Evolutionary conservation across 2,329 filamentous ascomycete species (phyloP).

Genomic region (Hymenoscyphus infarciens): DNA sequence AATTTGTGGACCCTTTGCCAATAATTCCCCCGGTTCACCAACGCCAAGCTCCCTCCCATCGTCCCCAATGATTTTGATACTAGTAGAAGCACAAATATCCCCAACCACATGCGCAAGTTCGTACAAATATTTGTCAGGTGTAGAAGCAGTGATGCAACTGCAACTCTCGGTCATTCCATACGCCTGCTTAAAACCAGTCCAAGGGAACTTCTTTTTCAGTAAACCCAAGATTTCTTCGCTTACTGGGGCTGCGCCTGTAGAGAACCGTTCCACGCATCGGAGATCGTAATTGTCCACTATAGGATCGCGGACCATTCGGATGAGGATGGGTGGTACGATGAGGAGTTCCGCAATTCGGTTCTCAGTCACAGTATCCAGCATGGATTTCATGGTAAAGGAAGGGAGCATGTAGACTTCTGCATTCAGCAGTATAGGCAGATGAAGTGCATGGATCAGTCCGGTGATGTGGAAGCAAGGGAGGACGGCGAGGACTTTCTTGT

Average conservation of each 20-base stretch:
- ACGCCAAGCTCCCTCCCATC: slow-evolving; percentile 51
- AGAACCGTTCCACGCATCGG: slow-evolving; percentile 52
- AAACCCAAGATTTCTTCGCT: slow-evolving; percentile 35
- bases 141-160: slow-evolving; percentile 59
- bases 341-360: slow-evolving; percentile 65
- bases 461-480: slow-evolving; percentile 57
- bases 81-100: slow-evolving; percentile 54
- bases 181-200: slow-evolving; percentile 45
- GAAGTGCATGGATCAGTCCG: slow-evolving; percentile 59
- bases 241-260: slow-evolving; percentile 48
- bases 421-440: slow-evolving; percentile 60
- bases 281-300: slow-evolving; percentile 38
- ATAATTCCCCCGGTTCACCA: slow-evolving; percentile 54
- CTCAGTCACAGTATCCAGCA: slow-evolving; percentile 59
- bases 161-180: slow-evolving; percentile 59
- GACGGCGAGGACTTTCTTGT: slow-evolving; percentile 64
- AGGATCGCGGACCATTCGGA: slow-evolving; percentile 48
- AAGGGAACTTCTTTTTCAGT: slow-evolving; percentile 41
- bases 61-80: slow-evolving; percentile 56
- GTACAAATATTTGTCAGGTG: slow-evolving; percentile 52
- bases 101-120: slow-evolving; percentile 55
- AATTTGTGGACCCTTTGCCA: slow-evolving; percentile 67
- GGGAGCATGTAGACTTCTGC: slow-evolving; percentile 65
- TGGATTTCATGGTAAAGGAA: slow-evolving; percentile 56
- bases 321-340: slow-evolving; percentile 71